A percentile compares a stretch with the other conserved stretches of the same genome.
Conservation (phyloP, 164 flowering plant species). For the Euptelea pleiosperma region DNA sequence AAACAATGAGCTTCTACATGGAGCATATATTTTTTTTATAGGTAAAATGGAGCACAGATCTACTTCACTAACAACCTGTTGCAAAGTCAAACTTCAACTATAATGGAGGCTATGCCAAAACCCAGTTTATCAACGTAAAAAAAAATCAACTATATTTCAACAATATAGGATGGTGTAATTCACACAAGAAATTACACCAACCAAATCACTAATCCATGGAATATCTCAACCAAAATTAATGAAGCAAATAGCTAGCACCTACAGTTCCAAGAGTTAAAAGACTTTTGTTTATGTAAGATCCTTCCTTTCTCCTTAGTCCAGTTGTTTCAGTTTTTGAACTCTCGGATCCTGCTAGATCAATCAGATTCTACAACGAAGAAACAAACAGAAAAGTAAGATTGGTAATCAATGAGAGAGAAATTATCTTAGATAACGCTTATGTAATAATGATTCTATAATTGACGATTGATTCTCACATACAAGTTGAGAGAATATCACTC, state of each 20-base stretch:
- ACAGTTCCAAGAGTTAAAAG: slow-evolving; percentile 99
- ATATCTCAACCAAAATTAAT: background rate
- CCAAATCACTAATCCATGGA: too few species aligned
- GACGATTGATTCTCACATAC: slow-evolving; percentile 40
- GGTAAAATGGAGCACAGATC: too few species aligned
- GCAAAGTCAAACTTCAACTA: too few species aligned
- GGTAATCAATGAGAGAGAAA: background rate
- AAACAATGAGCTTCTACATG: background rate
- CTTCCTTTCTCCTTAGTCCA: slow-evolving; percentile 96
- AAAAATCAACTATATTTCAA: too few species aligned
- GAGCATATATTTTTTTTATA: too few species aligned
- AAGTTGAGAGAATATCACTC: slow-evolving; percentile 95
- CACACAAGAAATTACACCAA: too few species aligned
- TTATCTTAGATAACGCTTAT: too few species aligned
- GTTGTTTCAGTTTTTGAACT: slow-evolving; percentile 99
- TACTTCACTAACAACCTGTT: too few species aligned
- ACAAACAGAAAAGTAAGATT: slow-evolving; percentile 1
- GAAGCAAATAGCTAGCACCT: slow-evolving; percentile 25
- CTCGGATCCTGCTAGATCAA: slow-evolving; percentile 99
- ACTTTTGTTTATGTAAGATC: slow-evolving; percentile 96
- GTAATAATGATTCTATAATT: background rate
- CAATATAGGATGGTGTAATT: too few species aligned
- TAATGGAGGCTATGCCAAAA: too few species aligned
- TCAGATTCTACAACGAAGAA: slow-evolving; percentile 63
- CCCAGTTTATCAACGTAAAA: too few species aligned